Conservation (phyloP, 106 monocot species). For the Phalaenopsis aphrodite region DNA sequence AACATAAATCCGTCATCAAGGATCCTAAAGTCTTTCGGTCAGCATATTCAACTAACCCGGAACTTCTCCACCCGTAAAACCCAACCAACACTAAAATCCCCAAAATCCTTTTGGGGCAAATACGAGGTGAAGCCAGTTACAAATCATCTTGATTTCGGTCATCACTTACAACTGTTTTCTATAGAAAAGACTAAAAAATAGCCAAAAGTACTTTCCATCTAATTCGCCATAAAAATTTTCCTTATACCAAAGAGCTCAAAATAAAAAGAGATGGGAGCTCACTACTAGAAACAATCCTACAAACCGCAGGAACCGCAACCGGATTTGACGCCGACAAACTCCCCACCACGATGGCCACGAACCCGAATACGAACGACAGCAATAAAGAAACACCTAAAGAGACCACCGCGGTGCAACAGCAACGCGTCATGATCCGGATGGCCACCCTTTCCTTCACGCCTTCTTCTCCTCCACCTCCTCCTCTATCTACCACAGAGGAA, state of each 20-base stretch:
- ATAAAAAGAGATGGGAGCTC: constrained; percentile 16
- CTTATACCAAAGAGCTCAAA: constrained; percentile 4
- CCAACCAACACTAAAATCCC: not conserved
- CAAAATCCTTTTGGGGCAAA: not conserved
- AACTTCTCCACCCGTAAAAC: not conserved
- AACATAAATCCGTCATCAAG: not conserved
- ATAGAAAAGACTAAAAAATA: not conserved
- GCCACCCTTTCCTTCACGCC: constrained; percentile 3
- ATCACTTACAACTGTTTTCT: not conserved
- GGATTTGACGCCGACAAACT: constrained; percentile 31
- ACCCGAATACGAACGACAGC: constrained; percentile 49
- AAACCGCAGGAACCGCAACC: constrained; percentile 49
- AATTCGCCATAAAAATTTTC: not conserved
- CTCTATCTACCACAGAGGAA: not conserved
- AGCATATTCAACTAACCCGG: not conserved
- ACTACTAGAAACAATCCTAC: constrained; percentile 88
- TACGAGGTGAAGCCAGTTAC: not conserved
- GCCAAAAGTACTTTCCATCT: not conserved
- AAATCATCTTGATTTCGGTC: not conserved
- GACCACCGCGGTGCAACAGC: constrained; percentile 30
- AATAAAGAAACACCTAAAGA: constrained; percentile 36
- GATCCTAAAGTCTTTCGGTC: not conserved
- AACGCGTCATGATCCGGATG: constrained; percentile 24
- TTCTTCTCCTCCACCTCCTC: constrained; percentile 9
- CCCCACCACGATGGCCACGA: constrained; percentile 43